These are phyloP conservation scores for Apiospora aurea DNA, from an alignment of 2,329 filamentous ascomycete species.

Conservation along the genomic window DNA sequence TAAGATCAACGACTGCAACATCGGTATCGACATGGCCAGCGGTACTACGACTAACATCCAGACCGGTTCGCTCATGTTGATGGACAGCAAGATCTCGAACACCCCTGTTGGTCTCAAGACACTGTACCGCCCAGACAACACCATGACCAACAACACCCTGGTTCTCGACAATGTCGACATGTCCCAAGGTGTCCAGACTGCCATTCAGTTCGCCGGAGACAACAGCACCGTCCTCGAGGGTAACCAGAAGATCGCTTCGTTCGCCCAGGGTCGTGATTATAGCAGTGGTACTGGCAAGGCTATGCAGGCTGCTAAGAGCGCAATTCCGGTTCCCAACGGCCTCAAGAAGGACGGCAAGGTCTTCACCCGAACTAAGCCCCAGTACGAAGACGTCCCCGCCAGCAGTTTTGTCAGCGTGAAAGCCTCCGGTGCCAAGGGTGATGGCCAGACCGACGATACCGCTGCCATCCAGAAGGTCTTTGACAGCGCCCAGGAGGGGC, in stretches of 20 bases:
- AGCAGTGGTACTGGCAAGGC: conserved; percentile 54
- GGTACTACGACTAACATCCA: conserved; percentile 68
- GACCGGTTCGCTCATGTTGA: conserved; percentile 83
- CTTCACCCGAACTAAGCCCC: conserved; percentile 86
- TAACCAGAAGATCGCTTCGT: conserved; percentile 72
- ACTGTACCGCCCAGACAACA: conserved; percentile 68
- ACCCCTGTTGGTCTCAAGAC: conserved; percentile 81
- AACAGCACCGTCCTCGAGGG: conserved; percentile 70
- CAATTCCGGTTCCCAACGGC: conserved; percentile 67
- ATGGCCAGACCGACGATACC: conserved; percentile 88
- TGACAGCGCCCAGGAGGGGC: conserved; percentile 67
- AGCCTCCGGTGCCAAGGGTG: conserved; percentile 81
- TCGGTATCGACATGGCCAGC: conserved; percentile 81
- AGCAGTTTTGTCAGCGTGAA: conserved; percentile 84
- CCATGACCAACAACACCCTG: conserved; percentile 79
- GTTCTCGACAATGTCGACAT: conserved; percentile 93
- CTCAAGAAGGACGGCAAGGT: conserved; percentile 73
- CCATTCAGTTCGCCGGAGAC: conserved; percentile 67
- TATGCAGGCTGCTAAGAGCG: conserved; percentile 65
- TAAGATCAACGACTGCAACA: conserved; percentile 74
- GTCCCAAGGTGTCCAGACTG: conserved; percentile 67
- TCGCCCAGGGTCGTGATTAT: conserved; percentile 83
- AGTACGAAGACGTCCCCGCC: conserved; percentile 76
- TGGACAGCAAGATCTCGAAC: conserved; percentile 81
- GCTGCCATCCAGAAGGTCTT: conserved; percentile 81